A percentile compares a stretch with the other conserved stretches of the same genome.
Evolutionary conservation across 2,329 filamentous ascomycete species (phyloP).

Genomic region (Tympanopsis confertula): DNA sequence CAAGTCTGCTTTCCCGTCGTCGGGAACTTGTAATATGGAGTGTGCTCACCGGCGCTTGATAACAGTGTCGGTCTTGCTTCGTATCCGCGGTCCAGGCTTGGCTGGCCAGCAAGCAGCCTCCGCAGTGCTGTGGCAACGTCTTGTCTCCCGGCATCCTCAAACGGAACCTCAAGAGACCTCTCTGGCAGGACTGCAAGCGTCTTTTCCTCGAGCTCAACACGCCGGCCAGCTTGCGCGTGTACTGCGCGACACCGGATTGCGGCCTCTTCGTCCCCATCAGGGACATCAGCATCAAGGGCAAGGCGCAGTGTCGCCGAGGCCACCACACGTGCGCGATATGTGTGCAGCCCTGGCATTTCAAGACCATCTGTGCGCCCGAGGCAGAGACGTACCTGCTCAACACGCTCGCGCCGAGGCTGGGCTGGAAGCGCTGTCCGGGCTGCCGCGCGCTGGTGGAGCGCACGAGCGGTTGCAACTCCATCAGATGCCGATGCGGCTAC

Average conservation of each 20-base stretch:
- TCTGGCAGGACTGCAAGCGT: background rate
- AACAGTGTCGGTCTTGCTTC: no score
- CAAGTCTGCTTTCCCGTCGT: no score
- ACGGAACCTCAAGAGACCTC: no score
- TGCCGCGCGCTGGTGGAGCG: conserved; percentile 56
- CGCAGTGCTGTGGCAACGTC: no score
- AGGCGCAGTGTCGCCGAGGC: background rate
- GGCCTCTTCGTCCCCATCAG: background rate
- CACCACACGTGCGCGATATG: background rate
- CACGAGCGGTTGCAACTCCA: conserved; percentile 45
- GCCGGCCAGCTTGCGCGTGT: background rate
- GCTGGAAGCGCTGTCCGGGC: conserved; percentile 56
- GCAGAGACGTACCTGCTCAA: background rate
- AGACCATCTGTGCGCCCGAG: background rate
- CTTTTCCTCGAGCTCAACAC: background rate
- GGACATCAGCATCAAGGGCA: background rate
- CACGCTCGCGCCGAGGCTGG: conserved; percentile 19
- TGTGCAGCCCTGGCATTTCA: background rate
- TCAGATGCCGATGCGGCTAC: conserved; percentile 55
- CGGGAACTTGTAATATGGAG: no score
- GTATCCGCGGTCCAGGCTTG: no score
- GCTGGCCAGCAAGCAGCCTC: no score
- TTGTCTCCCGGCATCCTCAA: no score
- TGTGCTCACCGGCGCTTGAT: no score
- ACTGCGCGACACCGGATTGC: background rate